These are phyloP conservation scores for Colletotrichum incanum DNA, from an alignment of 2,329 filamentous ascomycete species.

Conservation along the genomic window DNA sequence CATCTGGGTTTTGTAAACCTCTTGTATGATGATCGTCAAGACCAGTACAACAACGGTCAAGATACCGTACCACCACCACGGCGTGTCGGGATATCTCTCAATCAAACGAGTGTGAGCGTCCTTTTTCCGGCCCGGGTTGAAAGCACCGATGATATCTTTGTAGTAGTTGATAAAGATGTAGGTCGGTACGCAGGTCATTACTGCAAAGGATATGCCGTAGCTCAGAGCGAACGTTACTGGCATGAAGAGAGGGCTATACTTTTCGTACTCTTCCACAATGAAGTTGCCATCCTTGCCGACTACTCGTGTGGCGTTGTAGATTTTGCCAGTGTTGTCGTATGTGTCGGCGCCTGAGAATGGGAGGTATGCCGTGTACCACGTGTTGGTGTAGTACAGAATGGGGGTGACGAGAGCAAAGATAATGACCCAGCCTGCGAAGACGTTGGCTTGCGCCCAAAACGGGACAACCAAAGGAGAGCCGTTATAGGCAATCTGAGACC, in stretches of 20 bases:
- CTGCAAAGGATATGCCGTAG: slow-evolving; percentile 55
- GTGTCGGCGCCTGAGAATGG: slow-evolving; percentile 68
- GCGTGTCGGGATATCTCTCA: slow-evolving; percentile 49
- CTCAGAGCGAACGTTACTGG: slow-evolving; percentile 54
- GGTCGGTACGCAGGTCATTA: slow-evolving; percentile 55
- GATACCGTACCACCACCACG: slow-evolving; percentile 58
- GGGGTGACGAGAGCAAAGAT: slow-evolving; percentile 70
- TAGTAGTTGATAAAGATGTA: slow-evolving; percentile 60
- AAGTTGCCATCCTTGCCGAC: slow-evolving; percentile 59
- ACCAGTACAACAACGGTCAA: slow-evolving; percentile 52
- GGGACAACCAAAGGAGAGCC: slow-evolving; percentile 63
- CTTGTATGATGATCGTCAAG: slow-evolving; percentile 53
- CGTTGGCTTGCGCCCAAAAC: slow-evolving; percentile 74
- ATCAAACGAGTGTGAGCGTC: slow-evolving; percentile 54
- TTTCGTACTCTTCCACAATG: slow-evolving; percentile 63
- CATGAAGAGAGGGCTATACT: slow-evolving; percentile 60
- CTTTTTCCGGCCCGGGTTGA: slow-evolving; percentile 35
- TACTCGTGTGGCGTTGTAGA: slow-evolving; percentile 67
- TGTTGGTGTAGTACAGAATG: slow-evolving; percentile 71
- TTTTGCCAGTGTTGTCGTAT: slow-evolving; percentile 63
- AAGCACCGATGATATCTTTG: slow-evolving; percentile 55
- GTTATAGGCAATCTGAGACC: slow-evolving; percentile 47
- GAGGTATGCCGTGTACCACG: slow-evolving; percentile 70
- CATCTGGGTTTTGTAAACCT: slow-evolving; percentile 70
- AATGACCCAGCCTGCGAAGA: slow-evolving; percentile 72